Conservation (phyloP, 2,329 filamentous ascomycete species). For the Botrytis fragariae region DNA sequence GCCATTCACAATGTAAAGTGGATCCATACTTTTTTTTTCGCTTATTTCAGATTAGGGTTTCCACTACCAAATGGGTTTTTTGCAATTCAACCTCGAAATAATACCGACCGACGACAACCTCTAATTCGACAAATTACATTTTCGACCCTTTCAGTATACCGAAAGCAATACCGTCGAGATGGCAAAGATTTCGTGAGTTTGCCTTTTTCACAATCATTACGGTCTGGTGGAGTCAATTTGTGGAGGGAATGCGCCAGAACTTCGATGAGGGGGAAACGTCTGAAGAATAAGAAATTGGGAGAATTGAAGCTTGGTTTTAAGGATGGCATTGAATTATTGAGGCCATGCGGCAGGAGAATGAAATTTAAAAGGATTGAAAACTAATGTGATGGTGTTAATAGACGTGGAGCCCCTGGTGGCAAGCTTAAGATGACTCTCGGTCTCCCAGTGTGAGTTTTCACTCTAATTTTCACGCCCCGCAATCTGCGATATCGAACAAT, state of each 20-base stretch:
- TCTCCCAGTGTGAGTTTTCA: conserved; percentile 91
- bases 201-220: conserved; percentile 24
- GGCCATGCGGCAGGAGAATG: background rate
- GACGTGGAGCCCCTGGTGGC: conserved; percentile 93
- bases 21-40: conserved; percentile 26
- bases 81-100: conserved; percentile 23
- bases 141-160: conserved; percentile 35
- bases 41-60: conserved; percentile 37
- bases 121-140: conserved; percentile 26
- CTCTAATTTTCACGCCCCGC: conserved; percentile 10
- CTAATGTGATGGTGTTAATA: conserved; percentile 39
- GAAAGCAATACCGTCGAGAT: conserved; percentile 50
- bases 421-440: conserved; percentile 99
- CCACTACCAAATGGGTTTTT: conserved; percentile 26
- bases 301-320: background rate
- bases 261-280: background rate
- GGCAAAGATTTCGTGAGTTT: conserved; percentile 62
- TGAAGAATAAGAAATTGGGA: background rate
- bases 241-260: conserved; percentile 9
- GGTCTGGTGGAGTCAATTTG: conserved; percentile 1
- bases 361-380: conserved; percentile 4
- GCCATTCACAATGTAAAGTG: background rate
- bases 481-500: conserved; percentile 37
- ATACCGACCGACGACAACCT: conserved; percentile 26
- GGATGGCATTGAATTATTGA: background rate